A percentile compares a stretch with the other conserved stretches of the same genome.
phyloP scores from a whole-genome alignment of 768 basidiomycete genomes.

The Boletales sp. region DNA sequence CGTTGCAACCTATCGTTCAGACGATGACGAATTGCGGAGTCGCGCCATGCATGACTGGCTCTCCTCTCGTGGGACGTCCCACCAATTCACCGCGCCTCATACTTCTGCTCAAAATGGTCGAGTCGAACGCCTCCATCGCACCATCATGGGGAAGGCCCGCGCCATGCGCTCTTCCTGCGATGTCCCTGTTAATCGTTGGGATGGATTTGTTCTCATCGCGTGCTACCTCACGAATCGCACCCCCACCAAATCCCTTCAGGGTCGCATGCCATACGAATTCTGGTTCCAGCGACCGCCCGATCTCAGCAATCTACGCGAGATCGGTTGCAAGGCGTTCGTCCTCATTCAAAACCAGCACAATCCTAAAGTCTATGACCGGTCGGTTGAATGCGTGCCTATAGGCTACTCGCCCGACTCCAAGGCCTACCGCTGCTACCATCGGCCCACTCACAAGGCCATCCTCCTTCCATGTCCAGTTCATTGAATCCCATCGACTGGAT shows the following conservation, averaged over 20 bases:
- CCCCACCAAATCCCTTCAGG: not conserved
- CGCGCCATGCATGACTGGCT: too few species aligned
- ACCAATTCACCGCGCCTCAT: too few species aligned
- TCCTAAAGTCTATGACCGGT: not conserved
- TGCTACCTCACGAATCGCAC: not conserved
- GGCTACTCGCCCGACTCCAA: not conserved
- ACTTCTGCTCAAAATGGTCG: not conserved
- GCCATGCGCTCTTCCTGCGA: not conserved
- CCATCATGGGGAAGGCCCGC: not conserved
- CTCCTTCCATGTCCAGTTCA: not conserved
- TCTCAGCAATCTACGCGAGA: too few species aligned
- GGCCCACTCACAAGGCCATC: not conserved
- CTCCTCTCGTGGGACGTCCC: too few species aligned
- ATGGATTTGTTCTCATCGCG: not conserved
- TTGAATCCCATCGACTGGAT: not conserved
- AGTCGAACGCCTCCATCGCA: not conserved
- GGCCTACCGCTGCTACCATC: not conserved
- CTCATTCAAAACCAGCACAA: not conserved
- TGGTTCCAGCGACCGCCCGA: too few species aligned
- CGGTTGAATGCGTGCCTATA: not conserved
- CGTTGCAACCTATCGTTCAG: not conserved
- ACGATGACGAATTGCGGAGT: not conserved
- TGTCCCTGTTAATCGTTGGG: not conserved
- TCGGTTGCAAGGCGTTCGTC: not conserved
- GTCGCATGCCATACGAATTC: not conserved